Percentiles rank a stretch among this genome's conserved stretches.
Conservation (phyloP, 73 alveolate species). For the Breviolum minutum region DNA sequence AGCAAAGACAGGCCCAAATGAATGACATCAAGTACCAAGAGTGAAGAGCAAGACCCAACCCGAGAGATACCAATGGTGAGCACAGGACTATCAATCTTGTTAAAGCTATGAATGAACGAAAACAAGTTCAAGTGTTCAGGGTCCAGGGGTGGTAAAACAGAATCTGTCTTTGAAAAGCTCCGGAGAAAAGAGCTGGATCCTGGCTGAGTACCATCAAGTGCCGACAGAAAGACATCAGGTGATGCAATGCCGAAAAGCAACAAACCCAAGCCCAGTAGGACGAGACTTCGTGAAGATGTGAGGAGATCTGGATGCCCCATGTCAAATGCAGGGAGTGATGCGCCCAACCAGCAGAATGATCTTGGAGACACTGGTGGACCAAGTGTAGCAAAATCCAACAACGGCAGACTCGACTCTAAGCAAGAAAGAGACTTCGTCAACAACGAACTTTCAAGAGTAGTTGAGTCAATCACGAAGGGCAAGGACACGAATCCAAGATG, state of each 20-base stretch:
- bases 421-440: background rate
- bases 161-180: background rate
- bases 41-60: background rate
- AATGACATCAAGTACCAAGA: background rate
- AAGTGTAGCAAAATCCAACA: background rate
- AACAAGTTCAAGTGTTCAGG: background rate
- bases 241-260: background rate
- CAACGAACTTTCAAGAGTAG: background rate
- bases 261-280: background rate
- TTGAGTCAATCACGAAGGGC: background rate
- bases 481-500: slow-evolving; percentile 31
- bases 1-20: background rate
- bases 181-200: background rate
- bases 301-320: background rate
- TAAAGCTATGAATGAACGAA: background rate
- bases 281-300: background rate
- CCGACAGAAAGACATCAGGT: background rate
- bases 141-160: background rate
- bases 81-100: background rate
- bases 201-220: background rate
- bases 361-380: background rate
- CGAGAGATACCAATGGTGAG: background rate
- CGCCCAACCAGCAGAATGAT: background rate
- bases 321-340: background rate
- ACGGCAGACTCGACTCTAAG: background rate